phyloP scores from a whole-genome alignment of 257 asterid species.

The Ocimum tenuiflorum region DNA sequence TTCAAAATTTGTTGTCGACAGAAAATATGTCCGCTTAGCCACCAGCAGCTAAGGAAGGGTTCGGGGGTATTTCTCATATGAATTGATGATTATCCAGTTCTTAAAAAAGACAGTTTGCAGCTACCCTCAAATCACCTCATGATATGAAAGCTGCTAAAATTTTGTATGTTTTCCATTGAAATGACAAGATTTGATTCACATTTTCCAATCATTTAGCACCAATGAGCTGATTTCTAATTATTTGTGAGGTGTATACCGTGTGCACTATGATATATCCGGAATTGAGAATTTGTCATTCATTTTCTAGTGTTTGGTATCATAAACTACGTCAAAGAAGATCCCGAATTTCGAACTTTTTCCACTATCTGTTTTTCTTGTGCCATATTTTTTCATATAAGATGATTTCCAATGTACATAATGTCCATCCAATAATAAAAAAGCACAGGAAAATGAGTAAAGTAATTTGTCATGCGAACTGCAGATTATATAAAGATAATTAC shows the following conservation, averaged over 20 bases:
- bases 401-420: no score
- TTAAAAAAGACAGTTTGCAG: background rate
- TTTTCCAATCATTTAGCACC: background rate
- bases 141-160: background rate
- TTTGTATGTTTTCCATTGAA: background rate
- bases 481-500: conserved; percentile 8
- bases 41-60: conserved; percentile 29
- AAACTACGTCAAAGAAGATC: background rate
- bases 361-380: no score
- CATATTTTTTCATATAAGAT: no score
- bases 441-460: background rate
- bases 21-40: conserved; percentile 50
- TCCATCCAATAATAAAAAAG: no score
- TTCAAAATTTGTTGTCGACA: conserved; percentile 51
- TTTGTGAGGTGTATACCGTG: background rate
- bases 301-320: background rate
- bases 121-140: background rate
- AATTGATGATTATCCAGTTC: background rate
- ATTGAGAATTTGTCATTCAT: background rate
- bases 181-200: background rate
- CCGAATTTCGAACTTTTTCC: background rate
- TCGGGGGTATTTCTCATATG: background rate
- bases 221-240: background rate
- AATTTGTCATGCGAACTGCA: no score
- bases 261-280: background rate